Percentiles rank a stretch among this genome's conserved stretches.
These are phyloP conservation scores for Sparassis latifolia DNA, from an alignment of 1,284 basidiomycete species.

Conservation along the genomic window DNA sequence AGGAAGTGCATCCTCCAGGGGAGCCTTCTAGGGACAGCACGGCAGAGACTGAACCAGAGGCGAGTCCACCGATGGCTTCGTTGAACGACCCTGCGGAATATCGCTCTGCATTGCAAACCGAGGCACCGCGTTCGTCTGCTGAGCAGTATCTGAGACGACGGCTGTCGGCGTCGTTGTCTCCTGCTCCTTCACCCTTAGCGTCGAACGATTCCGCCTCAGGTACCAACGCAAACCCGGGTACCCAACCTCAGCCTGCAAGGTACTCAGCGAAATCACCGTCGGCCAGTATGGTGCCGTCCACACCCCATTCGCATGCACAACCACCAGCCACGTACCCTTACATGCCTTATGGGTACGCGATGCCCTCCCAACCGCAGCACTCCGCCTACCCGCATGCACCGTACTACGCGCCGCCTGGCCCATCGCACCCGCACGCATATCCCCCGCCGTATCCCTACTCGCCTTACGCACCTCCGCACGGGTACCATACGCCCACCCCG, in stretches of 20 bases:
- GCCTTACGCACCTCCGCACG: constrained; percentile 37
- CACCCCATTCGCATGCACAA: not conserved
- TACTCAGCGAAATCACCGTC: constrained; percentile 10
- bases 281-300: constrained; percentile 9
- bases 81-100: constrained; percentile 6
- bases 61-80: constrained; percentile 19
- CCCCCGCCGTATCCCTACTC: constrained; percentile 20
- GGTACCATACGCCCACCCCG: constrained; percentile 16
- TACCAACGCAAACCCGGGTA: not conserved
- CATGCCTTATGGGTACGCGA: constrained; percentile 20
- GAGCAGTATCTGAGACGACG: not conserved
- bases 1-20: constrained; percentile 20
- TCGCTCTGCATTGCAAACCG: too few species aligned
- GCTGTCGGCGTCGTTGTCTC: constrained; percentile 6
- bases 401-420: constrained; percentile 35
- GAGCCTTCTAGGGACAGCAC: not conserved
- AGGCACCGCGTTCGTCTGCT: not conserved
- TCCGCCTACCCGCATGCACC: constrained; percentile 54
- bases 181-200: constrained; percentile 3
- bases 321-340: constrained; percentile 23
- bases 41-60: not conserved
- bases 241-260: constrained; percentile 5
- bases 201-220: too few species aligned
- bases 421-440: constrained; percentile 17
- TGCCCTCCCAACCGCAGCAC: constrained; percentile 24